Conservation (phyloP, 352 stramenopile species). For the Pythium guiyangense region DNA sequence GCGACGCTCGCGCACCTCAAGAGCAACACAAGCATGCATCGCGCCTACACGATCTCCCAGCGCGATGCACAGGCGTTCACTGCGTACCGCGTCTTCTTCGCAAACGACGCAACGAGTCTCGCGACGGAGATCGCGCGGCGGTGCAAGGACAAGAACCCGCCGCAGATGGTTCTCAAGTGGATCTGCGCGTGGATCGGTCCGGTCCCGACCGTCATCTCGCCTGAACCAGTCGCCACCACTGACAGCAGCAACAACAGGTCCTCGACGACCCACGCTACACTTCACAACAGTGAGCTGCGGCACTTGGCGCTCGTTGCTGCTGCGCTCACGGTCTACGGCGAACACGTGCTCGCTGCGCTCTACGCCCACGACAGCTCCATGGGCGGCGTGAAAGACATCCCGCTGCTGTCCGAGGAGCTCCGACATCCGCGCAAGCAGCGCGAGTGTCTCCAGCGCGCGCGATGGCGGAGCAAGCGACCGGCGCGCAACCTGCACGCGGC, state of each 20-base stretch:
- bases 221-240: not conserved
- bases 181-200: constrained; percentile 4
- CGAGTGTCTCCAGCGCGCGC: constrained; percentile 4
- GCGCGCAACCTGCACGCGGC: constrained; percentile 5
- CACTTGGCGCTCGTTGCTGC: constrained; percentile 9
- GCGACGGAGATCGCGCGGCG: constrained; percentile 7
- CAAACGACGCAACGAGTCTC: constrained; percentile 6
- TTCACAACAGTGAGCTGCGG: constrained; percentile 7
- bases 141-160: constrained; percentile 6
- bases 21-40: not conserved
- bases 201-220: not conserved
- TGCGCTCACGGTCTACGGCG: constrained; percentile 4
- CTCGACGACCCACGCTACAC: not conserved
- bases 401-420: constrained; percentile 9
- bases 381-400: constrained; percentile 6
- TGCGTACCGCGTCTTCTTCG: constrained; percentile 8
- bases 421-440: constrained; percentile 4
- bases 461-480: not conserved
- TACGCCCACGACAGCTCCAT: constrained; percentile 3
- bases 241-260: too few relatives aligned
- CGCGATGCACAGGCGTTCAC: not conserved
- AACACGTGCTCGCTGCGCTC: constrained; percentile 3
- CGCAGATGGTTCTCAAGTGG: constrained; percentile 5
- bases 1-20: not conserved
- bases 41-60: constrained; percentile 4